phyloP scores from a whole-genome alignment of 2,329 filamentous ascomycete genomes.

The Cytospora chrysosperma region DNA sequence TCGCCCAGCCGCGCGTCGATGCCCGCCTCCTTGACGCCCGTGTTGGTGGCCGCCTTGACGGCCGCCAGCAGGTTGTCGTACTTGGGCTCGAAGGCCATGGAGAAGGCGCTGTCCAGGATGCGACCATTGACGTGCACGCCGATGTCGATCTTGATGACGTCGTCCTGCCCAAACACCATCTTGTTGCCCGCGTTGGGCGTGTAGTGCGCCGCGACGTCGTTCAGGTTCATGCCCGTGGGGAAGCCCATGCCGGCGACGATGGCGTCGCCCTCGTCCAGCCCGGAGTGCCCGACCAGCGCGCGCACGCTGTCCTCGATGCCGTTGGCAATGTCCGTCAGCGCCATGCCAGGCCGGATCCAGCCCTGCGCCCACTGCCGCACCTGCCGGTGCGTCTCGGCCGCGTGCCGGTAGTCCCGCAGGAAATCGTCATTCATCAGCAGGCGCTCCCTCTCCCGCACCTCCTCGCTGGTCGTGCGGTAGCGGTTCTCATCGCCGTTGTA shows the following conservation, averaged over 20 bases:
- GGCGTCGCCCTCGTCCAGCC: conserved; percentile 73
- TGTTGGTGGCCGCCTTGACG: conserved; percentile 76
- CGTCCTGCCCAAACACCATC: conserved; percentile 65
- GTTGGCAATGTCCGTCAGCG: conserved; percentile 75
- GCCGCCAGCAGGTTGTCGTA: conserved; percentile 74
- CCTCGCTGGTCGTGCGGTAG: conserved; percentile 78
- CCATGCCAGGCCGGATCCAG: conserved; percentile 76
- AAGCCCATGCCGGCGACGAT: conserved; percentile 79
- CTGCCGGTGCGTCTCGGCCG: conserved; percentile 76
- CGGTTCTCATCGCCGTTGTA: conserved; percentile 71
- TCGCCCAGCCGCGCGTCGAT: conserved; percentile 89
- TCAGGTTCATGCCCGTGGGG: conserved; percentile 77
- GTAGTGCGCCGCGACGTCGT: conserved; percentile 81
- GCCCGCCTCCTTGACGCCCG: conserved; percentile 84
- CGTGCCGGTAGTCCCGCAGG: conserved; percentile 74
- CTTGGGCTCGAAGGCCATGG: conserved; percentile 70
- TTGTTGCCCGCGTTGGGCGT: conserved; percentile 83
- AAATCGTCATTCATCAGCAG: conserved; percentile 69
- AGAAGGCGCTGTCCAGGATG: conserved; percentile 82
- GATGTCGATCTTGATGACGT: conserved; percentile 83
- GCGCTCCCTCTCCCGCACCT: conserved; percentile 79
- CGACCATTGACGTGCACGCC: conserved; percentile 78
- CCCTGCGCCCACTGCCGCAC: conserved; percentile 78
- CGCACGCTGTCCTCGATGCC: conserved; percentile 79
- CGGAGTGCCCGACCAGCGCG: conserved; percentile 70